Percentiles rank a stretch among this genome's conserved stretches.
phyloP scores from a whole-genome alignment of 2,329 filamentous ascomycete species.

The Colletotrichum kahawae region DNA sequence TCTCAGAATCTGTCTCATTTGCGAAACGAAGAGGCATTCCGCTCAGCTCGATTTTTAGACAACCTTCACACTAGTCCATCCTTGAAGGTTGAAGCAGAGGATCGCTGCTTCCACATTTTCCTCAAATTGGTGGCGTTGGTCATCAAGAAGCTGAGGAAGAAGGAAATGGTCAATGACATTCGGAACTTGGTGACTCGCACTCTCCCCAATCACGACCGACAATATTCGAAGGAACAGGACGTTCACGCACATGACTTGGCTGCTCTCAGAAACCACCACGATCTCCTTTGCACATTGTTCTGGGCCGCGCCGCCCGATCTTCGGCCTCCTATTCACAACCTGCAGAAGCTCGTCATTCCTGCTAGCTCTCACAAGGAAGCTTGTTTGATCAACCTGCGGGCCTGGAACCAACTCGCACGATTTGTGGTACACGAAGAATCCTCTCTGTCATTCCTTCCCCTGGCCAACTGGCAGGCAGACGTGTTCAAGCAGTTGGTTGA shows the following conservation, averaged over 20 bases:
- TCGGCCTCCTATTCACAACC: conserved; percentile 56
- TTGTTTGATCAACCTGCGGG: conserved; percentile 66
- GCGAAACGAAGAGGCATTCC: conserved; percentile 67
- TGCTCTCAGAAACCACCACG: conserved; percentile 71
- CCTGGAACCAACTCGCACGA: conserved; percentile 67
- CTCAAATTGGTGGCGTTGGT: conserved; percentile 67
- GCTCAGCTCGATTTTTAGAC: conserved; percentile 66
- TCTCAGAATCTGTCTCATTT: conserved; percentile 65
- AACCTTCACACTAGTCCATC: conserved; percentile 52
- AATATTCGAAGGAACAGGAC: conserved; percentile 66
- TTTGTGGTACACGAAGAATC: conserved; percentile 53
- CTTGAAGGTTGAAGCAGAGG: conserved; percentile 56
- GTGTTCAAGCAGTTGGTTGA: conserved; percentile 63
- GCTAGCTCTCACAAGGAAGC: conserved; percentile 70
- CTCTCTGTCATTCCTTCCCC: conserved; percentile 53
- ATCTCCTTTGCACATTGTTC: conserved; percentile 69
- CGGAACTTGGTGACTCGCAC: conserved; percentile 66
- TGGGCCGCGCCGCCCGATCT: conserved; percentile 64
- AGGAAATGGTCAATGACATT: conserved; percentile 60
- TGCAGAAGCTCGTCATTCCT: conserved; percentile 65
- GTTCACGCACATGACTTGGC: conserved; percentile 66
- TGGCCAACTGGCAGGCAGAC: conserved; percentile 55
- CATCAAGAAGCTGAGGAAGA: conserved; percentile 54
- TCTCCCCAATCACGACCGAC: conserved; percentile 69
- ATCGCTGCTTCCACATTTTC: conserved; percentile 71